These are phyloP conservation scores for Penicillium oxalicum DNA, from an alignment of 2,329 filamentous ascomycete genomes.

Conservation along the genomic window DNA sequence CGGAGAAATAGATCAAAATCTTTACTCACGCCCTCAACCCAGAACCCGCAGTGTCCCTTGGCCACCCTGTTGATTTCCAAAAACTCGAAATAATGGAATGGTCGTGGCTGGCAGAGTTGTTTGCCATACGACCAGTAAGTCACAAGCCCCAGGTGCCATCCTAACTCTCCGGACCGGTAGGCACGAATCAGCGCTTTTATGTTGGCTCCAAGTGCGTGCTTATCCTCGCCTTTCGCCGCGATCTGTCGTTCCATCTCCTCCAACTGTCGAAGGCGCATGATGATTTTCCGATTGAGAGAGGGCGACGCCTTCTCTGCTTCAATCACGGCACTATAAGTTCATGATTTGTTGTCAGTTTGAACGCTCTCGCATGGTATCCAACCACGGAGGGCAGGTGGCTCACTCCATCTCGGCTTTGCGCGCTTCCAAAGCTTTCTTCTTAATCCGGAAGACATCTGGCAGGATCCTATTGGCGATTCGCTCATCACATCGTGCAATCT, in stretches of 20 bases:
- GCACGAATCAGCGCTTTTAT: not conserved
- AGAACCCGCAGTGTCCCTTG: not conserved
- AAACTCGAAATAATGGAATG: constrained; percentile 3
- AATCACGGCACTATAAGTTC: not conserved
- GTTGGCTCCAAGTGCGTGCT: not conserved
- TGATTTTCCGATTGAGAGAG: not conserved
- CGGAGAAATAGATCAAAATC: too few species aligned
- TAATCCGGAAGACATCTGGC: not conserved
- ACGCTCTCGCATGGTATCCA: not conserved
- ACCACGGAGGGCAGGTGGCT: not conserved
- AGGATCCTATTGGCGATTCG: not conserved
- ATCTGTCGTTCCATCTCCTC: not conserved
- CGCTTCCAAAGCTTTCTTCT: not conserved
- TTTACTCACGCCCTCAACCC: constrained; percentile 5
- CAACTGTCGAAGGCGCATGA: not conserved
- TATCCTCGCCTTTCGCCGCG: not conserved
- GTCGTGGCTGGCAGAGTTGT: not conserved
- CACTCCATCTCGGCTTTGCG: not conserved
- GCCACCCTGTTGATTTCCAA: not conserved
- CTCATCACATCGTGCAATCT: not conserved
- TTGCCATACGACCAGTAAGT: constrained; percentile 5
- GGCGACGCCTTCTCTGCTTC: not conserved
- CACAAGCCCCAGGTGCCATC: constrained; percentile 3
- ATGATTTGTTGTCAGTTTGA: not conserved
- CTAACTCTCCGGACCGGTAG: not conserved